Conservation (phyloP, 768 basidiomycete genomes). For the Tremella mesenterica region DNA sequence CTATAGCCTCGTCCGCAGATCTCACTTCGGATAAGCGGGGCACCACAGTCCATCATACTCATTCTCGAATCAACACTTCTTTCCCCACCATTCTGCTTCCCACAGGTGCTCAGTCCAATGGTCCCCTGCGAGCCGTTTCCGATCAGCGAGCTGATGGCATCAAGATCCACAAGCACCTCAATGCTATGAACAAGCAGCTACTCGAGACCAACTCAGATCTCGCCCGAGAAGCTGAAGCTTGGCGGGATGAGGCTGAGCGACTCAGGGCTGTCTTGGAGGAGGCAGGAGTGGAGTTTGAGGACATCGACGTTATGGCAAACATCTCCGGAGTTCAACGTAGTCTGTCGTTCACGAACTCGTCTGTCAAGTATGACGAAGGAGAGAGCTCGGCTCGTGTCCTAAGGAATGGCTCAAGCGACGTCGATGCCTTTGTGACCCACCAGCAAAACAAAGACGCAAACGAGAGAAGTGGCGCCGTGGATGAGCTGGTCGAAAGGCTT, state of each 20-base stretch:
- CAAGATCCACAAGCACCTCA: constrained; percentile 42
- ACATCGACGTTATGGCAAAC: constrained; percentile 20
- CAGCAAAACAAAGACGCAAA: constrained; percentile 11
- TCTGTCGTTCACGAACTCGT: not conserved
- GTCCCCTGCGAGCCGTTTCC: constrained; percentile 16
- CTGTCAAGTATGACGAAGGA: not conserved
- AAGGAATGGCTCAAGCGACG: constrained; percentile 4
- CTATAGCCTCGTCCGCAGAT: constrained; percentile 40
- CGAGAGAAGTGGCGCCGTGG: not conserved
- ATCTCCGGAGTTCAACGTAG: not conserved
- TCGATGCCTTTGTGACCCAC: constrained; percentile 19
- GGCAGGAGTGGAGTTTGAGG: constrained; percentile 27
- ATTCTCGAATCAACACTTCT: constrained; percentile 33
- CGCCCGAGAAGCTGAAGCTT: constrained; percentile 31
- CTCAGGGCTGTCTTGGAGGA: constrained; percentile 18
- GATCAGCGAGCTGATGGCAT: constrained; percentile 35
- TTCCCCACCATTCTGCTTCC: constrained; percentile 36
- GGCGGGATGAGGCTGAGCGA: constrained; percentile 29
- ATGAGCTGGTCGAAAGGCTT: constrained; percentile 28
- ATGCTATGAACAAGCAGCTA: constrained; percentile 41
- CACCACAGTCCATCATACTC: constrained; percentile 9
- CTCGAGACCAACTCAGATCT: constrained; percentile 35
- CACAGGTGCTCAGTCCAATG: constrained; percentile 12
- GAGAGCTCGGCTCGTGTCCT: not conserved
- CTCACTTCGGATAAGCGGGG: constrained; percentile 38